Percentiles rank a stretch among this genome's conserved stretches.
Evolutionary conservation across 805 yeast species (phyloP).

Genomic region (Pichia occidentalis): DNA sequence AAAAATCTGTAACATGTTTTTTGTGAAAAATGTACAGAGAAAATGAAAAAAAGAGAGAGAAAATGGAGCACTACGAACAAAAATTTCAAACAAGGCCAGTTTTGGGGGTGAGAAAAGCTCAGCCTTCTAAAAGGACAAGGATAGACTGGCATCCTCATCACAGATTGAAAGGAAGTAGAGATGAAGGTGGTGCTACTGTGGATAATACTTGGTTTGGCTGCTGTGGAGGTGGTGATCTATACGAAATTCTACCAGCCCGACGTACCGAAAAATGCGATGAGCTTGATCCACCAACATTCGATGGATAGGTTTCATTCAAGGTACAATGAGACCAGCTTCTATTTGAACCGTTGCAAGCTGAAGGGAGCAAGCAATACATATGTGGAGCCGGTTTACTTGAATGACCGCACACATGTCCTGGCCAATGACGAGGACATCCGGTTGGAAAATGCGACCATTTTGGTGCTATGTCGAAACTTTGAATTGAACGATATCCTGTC

Average conservation of each 20-base stretch:
- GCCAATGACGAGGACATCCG: slow-evolving; percentile 17
- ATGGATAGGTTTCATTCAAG: slow-evolving; percentile 5
- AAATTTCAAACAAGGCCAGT: too few species aligned
- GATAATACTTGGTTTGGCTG: not conserved
- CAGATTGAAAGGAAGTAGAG: too few species aligned
- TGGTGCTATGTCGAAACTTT: slow-evolving; percentile 81
- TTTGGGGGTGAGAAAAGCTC: too few species aligned
- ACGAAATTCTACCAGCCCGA: slow-evolving; percentile 2
- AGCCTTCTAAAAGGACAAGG: too few species aligned
- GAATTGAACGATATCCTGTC: slow-evolving; percentile 68
- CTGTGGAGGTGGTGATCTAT: not conserved
- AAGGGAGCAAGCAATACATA: slow-evolving; percentile 38
- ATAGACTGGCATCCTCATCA: too few species aligned
- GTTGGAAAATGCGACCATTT: slow-evolving; percentile 76
- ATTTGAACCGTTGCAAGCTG: slow-evolving; percentile 19
- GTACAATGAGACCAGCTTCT: slow-evolving; percentile 11
- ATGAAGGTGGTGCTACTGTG: too few species aligned
- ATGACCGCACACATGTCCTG: slow-evolving; percentile 1
- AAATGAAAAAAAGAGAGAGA: too few species aligned
- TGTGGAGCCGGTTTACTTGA: slow-evolving; percentile 25
- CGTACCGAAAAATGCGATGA: not conserved
- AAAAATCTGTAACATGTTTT: too few species aligned
- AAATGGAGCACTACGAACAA: too few species aligned
- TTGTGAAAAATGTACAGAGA: too few species aligned
- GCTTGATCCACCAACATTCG: slow-evolving; percentile 13